Evolutionary conservation across 371 early-diverging fungal species (phyloP), one percentile per base, ranked within the genome.

Genomic region (Mortierella sp.): DNA sequence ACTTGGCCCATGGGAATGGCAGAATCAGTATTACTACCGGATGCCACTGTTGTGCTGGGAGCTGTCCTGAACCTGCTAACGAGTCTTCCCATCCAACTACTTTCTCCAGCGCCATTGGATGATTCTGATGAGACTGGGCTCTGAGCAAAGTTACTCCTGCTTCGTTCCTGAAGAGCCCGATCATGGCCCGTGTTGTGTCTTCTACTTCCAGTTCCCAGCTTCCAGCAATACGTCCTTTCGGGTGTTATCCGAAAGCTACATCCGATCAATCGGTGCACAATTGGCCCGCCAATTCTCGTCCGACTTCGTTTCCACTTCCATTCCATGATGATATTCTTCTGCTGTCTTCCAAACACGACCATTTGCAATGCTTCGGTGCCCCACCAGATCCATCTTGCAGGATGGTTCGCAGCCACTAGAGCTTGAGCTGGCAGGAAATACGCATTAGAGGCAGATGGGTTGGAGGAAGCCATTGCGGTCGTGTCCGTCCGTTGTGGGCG

Each of bases 301-400:
- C 72, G 34, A 1, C 62, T 67, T 39, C 54, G 63, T 21, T 52
- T 65, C 72, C 72, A 72, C 16, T 50, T 46, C 72, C 72, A 72
- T 44, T 72, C 72, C 72, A 72, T 58, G 22, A 66, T 57, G 17
- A 72, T 49, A 25, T 72, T 72, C 53, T 72, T 72, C 1, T 49
- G 58, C 19, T 61, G 61, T 13, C 72, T 57, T 27, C 72, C 72
- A 66, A 72, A 72, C 14, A 72, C 67, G 7, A 72, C 72, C 61
- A 72, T 56, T 44, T 66, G 66, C 13, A 72, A 34, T 1, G 72
- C 72, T 39, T 72, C 72, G 0, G 72, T 72, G 1, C 72, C 67
- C 72, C 72, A 72, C 72, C 72, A 72, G 19, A 72, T 49, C 72
- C 72, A 72, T 27, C 72, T 39, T 19, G 58, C 27, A 6, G 72